phyloP scores from a whole-genome alignment of 1,139 yeast species.

The Zygosaccharomyces sapae region DNA sequence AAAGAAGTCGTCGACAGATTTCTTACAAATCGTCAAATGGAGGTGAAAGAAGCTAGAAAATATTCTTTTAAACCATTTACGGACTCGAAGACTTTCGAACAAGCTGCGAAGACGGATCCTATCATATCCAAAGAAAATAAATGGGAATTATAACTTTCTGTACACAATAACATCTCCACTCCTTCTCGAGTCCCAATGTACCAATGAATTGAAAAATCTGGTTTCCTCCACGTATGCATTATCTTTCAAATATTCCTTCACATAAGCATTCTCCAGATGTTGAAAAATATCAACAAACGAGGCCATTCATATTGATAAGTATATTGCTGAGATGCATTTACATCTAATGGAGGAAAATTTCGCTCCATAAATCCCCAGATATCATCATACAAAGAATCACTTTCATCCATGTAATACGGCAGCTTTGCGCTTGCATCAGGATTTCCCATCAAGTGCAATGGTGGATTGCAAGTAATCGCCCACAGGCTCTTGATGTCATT shows the following conservation, averaged over 20 bases:
- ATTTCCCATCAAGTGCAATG: constrained; percentile 44
- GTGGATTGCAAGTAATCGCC: constrained; percentile 93
- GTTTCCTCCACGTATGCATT: constrained; percentile 46
- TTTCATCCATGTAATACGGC: constrained; percentile 66
- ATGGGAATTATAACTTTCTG: constrained; percentile 17
- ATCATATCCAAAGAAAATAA: constrained; percentile 9
- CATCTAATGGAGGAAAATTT: constrained; percentile 41
- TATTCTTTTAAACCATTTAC: constrained; percentile 6
- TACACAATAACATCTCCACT: constrained; percentile 72
- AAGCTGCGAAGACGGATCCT: constrained; percentile 4
- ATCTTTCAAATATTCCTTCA: constrained; percentile 41
- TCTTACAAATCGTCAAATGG: constrained; percentile 6
- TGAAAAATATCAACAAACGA: constrained; percentile 63
- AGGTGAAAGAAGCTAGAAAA: constrained; percentile 8
- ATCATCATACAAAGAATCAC: constrained; percentile 74
- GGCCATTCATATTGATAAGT: constrained; percentile 58
- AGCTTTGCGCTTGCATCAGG: constrained; percentile 35
- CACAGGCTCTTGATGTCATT: constrained; percentile 49
- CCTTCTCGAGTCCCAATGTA: constrained; percentile 86
- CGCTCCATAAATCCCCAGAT: constrained; percentile 51
- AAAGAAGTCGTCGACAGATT: constrained; percentile 11
- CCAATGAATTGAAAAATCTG: constrained; percentile 69
- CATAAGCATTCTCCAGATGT: constrained; percentile 45
- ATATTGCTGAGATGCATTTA: constrained; percentile 18
- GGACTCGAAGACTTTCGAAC: constrained; percentile 1